Conservation (phyloP, 805 yeast genomes). For the Cyberlindnera amylophila region DNA sequence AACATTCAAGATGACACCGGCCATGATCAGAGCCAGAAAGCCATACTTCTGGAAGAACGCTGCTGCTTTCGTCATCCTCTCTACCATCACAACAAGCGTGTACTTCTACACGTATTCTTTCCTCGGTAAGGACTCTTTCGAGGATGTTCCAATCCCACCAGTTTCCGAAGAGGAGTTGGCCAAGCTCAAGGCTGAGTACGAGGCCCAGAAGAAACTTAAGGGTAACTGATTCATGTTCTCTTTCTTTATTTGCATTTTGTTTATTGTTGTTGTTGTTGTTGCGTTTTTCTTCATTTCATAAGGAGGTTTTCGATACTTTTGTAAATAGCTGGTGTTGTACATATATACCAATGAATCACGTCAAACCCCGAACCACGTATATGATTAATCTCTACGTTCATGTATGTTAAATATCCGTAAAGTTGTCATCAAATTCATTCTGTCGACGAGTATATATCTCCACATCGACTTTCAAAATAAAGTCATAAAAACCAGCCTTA, state of each 20-base stretch:
- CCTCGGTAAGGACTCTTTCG: slow-evolving; percentile 75
- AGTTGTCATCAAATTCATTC: background rate
- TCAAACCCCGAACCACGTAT: background rate
- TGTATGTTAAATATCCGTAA: background rate
- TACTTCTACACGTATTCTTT: slow-evolving; percentile 61
- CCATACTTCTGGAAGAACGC: slow-evolving; percentile 83
- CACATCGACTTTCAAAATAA: too few relatives aligned
- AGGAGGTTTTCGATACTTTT: background rate
- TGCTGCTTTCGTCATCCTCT: slow-evolving; percentile 52
- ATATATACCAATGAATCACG: background rate
- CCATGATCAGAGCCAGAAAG: slow-evolving; percentile 82
- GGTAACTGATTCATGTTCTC: too few relatives aligned
- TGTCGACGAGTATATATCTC: too few relatives aligned
- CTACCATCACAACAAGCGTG: slow-evolving; percentile 66
- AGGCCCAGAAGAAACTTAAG: slow-evolving; percentile 31
- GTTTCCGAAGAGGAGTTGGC: slow-evolving; percentile 72
- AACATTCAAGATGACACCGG: slow-evolving; percentile 88
- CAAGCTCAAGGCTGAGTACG: slow-evolving; percentile 69
- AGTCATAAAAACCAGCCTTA: too few relatives aligned
- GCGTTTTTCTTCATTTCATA: background rate
- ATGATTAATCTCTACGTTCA: too few relatives aligned
- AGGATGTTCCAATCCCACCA: slow-evolving; percentile 93
- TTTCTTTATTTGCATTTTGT: background rate
- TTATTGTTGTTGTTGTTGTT: background rate
- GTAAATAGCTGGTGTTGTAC: slow-evolving; percentile 8